A percentile compares a stretch with the other conserved stretches of the same genome.
Conservation (phyloP, 805 yeast genomes). For the Wickerhamiella occidentalis region DNA sequence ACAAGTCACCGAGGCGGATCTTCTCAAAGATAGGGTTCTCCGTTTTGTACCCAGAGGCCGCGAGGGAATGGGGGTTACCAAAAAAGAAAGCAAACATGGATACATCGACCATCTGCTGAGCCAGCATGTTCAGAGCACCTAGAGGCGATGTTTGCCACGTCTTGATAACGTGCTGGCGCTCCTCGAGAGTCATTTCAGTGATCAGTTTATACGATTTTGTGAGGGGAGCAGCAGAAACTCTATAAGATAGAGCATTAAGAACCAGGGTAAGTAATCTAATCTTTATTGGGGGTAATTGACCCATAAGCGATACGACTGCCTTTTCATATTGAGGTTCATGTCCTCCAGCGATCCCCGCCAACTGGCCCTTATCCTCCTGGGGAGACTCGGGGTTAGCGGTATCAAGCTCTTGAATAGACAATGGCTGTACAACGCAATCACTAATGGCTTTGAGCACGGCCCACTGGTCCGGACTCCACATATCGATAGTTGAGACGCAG, state of each 20-base stretch:
- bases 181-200: conserved; percentile 22
- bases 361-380: neutral
- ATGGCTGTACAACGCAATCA: neutral
- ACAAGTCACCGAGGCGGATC: conserved; percentile 1
- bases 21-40: conserved; percentile 7
- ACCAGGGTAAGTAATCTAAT: conserved; percentile 15
- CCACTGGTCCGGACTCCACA: conserved; percentile 7
- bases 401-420: conserved; percentile 2
- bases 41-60: conserved; percentile 11
- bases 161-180: conserved; percentile 28
- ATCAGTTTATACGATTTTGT: conserved; percentile 19
- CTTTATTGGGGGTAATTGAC: neutral
- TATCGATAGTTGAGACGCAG: neutral
- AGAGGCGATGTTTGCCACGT: conserved; percentile 36
- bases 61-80: conserved; percentile 3
- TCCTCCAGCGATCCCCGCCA: neutral
- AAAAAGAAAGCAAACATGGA: conserved; percentile 12
- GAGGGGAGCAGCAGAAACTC: conserved; percentile 20
- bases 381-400: conserved; percentile 5
- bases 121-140: conserved; percentile 29
- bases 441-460: conserved; percentile 1
- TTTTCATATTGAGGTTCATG: neutral
- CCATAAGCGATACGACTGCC: neutral
- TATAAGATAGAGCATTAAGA: conserved; percentile 18
- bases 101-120: conserved; percentile 25